Evolutionary conservation across 2,329 filamentous ascomycete species (phyloP).

Genomic region (Sphaerostilbella broomeana): DNA sequence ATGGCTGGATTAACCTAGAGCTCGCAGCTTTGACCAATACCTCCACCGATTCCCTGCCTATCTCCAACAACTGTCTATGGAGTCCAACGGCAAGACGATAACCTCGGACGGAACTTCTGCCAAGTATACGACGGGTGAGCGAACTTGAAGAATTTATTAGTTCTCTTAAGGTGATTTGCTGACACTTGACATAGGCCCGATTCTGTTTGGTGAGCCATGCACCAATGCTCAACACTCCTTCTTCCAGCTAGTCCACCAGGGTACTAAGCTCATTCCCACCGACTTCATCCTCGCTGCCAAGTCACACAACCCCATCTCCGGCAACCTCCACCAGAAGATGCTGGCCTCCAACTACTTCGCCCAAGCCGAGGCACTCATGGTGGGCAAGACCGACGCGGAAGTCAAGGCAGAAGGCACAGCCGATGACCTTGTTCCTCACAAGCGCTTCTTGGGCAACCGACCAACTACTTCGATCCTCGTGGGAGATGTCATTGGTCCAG

Average conservation of each 20-base stretch:
- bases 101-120: conserved; percentile 82
- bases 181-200: too few species aligned
- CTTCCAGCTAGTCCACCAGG: conserved; percentile 98
- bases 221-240: conserved; percentile 99
- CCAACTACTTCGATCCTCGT: conserved; percentile 91
- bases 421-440: conserved; percentile 83
- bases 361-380: conserved; percentile 84
- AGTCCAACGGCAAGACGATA: conserved; percentile 97
- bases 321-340: conserved; percentile 95
- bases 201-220: conserved; percentile 95
- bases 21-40: conserved; percentile 85
- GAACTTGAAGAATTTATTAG: too few species aligned
- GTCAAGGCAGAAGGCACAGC: conserved; percentile 69
- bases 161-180: too few species aligned
- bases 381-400: conserved; percentile 77
- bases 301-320: conserved; percentile 90
- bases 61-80: conserved; percentile 98
- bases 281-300: conserved; percentile 96
- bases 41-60: conserved; percentile 98
- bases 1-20: conserved; percentile 3
- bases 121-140: conserved; percentile 85
- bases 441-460: conserved; percentile 97
- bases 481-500: conserved; percentile 87
- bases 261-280: conserved; percentile 95
- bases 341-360: conserved; percentile 88